phyloP scores from a whole-genome alignment of 495 filamentous ascomycete species.

The Echria macrotheca region DNA sequence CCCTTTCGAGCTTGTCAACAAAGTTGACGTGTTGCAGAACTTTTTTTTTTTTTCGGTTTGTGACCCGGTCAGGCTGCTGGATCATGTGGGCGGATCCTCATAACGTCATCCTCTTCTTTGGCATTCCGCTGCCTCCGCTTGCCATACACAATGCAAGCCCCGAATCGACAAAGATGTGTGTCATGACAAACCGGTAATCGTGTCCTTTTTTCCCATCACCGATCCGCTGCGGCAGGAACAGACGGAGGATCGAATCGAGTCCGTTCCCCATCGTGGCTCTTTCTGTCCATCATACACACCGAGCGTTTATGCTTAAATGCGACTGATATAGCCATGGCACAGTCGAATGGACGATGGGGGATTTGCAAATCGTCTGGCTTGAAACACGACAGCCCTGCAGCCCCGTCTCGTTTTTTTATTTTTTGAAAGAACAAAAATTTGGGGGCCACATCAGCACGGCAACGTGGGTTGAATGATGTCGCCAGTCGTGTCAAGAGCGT shows the following conservation, averaged over 20 bases:
- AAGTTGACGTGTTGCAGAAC: neutral
- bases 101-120: slow-evolving; percentile 25
- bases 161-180: neutral
- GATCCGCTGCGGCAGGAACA: too few species aligned
- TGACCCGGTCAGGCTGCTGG: neutral
- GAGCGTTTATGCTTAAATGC: slow-evolving; percentile 18
- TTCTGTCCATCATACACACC: slow-evolving; percentile 13
- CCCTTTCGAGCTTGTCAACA: too few species aligned
- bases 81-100: neutral
- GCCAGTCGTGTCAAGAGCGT: slow-evolving; percentile 9
- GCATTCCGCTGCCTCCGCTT: slow-evolving; percentile 9
- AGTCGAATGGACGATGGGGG: neutral
- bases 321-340: neutral
- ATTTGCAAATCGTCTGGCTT: neutral
- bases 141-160: too few species aligned
- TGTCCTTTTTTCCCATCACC: too few species aligned
- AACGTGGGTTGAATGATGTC: neutral
- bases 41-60: neutral
- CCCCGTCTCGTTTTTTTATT: neutral
- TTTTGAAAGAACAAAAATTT: neutral
- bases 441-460: neutral
- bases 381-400: slow-evolving; percentile 3
- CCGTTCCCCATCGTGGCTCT: too few species aligned
- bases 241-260: too few species aligned
- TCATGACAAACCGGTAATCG: neutral